Percentiles rank a stretch among this genome's conserved stretches.
Evolutionary conservation across 257 asterid genomes (phyloP).

Genomic region (Capsicum pubescens): DNA sequence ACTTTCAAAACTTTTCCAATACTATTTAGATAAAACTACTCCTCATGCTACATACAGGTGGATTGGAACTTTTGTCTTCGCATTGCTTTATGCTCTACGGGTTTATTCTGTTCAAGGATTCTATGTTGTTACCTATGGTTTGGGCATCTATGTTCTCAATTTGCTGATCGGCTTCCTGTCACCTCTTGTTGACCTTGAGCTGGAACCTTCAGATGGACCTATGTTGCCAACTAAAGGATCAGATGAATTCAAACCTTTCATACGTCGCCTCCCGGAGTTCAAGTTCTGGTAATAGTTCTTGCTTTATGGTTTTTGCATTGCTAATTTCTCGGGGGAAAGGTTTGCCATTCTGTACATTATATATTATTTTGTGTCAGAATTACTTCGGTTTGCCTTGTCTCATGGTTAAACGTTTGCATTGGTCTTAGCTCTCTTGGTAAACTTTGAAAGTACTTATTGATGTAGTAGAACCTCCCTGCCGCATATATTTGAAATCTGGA

Average conservation of each 20-base stretch:
- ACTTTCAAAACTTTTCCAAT: conserved; percentile 71
- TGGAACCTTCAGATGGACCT: conserved; percentile 82
- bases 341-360: conserved; percentile 10
- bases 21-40: conserved; percentile 83
- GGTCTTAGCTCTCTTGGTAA: neutral
- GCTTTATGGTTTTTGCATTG: conserved; percentile 7
- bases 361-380: conserved; percentile 8
- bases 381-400: neutral
- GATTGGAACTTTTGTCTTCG: conserved; percentile 69
- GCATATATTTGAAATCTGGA: neutral
- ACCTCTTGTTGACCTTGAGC: conserved; percentile 94
- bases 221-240: conserved; percentile 92
- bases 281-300: conserved; percentile 76
- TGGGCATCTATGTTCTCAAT: conserved; percentile 91
- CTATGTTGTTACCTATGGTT: conserved; percentile 84
- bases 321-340: neutral
- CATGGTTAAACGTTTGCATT: neutral
- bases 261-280: conserved; percentile 98
- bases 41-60: conserved; percentile 88
- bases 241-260: conserved; percentile 94
- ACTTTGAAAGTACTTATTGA: neutral
- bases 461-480: neutral
- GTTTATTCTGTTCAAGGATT: conserved; percentile 78
- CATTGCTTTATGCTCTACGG: conserved; percentile 72
- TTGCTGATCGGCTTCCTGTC: conserved; percentile 93